Evolutionary conservation across 2,329 filamentous ascomycete genomes (phyloP).

Genomic region (Botryotinia globosa): DNA sequence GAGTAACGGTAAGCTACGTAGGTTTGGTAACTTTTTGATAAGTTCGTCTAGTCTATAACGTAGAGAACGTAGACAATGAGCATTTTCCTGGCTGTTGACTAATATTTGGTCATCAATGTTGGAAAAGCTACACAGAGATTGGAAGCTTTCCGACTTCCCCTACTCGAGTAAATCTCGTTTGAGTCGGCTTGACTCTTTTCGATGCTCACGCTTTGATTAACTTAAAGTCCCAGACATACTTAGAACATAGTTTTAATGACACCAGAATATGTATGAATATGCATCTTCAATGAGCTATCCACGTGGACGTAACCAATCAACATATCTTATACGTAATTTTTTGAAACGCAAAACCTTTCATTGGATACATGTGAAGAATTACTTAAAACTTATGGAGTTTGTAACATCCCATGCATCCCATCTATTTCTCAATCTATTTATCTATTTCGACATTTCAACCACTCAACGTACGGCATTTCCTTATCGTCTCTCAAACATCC

Average conservation of each 20-base stretch:
- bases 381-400: slow-evolving; percentile 13
- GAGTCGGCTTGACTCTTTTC: not conserved
- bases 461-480: slow-evolving; percentile 12
- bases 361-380: slow-evolving; percentile 3
- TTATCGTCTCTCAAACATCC: slow-evolving; percentile 10
- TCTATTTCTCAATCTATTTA: slow-evolving; percentile 8
- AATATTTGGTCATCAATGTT: not conserved
- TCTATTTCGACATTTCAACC: slow-evolving; percentile 1
- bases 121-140: not conserved
- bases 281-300: slow-evolving; percentile 3
- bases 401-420: slow-evolving; percentile 2
- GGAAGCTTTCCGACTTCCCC: not conserved
- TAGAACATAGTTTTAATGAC: slow-evolving; percentile 9
- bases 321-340: slow-evolving; percentile 22
- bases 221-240: not conserved
- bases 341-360: slow-evolving; percentile 7
- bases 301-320: slow-evolving; percentile 8
- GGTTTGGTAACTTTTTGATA: not conserved
- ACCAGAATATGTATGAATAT: slow-evolving; percentile 17
- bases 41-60: not conserved
- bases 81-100: not conserved
- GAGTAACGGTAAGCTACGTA: not conserved
- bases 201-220: slow-evolving; percentile 8
- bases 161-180: not conserved
- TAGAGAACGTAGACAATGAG: not conserved